These are phyloP conservation scores for Spergularia marina DNA, from an alignment of 148 eudicot genomes.

Conservation along the genomic window DNA sequence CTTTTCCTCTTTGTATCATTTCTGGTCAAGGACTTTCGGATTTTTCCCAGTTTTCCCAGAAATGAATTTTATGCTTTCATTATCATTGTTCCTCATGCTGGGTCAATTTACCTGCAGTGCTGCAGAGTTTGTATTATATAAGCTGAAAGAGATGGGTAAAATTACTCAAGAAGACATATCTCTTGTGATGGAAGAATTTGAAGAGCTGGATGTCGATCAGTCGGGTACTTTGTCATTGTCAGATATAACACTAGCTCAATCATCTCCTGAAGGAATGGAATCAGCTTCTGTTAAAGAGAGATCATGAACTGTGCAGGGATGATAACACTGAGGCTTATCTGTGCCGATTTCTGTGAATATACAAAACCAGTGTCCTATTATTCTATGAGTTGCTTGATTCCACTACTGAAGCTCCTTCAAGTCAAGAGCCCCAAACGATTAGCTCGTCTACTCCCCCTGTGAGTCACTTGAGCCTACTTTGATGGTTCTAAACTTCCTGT, in stretches of 20 bases:
- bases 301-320: background rate
- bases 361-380: background rate
- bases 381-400: slow-evolving; percentile 7
- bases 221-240: slow-evolving; percentile 67
- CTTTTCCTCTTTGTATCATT: background rate
- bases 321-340: background rate
- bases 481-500: too few species aligned
- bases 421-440: too few species aligned
- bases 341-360: background rate
- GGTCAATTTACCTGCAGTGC: slow-evolving; percentile 39
- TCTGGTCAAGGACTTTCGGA: background rate
- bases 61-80: background rate
- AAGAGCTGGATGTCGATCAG: slow-evolving; percentile 80
- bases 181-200: slow-evolving; percentile 64
- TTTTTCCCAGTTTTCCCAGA: background rate
- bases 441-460: too few species aligned
- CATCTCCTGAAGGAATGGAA: slow-evolving; percentile 19
- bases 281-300: background rate
- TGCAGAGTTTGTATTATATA: slow-evolving; percentile 73
- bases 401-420: too few species aligned
- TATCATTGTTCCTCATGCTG: background rate
- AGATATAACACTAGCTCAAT: slow-evolving; percentile 69
- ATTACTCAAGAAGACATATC: slow-evolving; percentile 64
- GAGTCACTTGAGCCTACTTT: too few species aligned
- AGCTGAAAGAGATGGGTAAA: slow-evolving; percentile 96